Conservation (phyloP, 768 basidiomycete genomes). For the Agaricus subrufescens region DNA sequence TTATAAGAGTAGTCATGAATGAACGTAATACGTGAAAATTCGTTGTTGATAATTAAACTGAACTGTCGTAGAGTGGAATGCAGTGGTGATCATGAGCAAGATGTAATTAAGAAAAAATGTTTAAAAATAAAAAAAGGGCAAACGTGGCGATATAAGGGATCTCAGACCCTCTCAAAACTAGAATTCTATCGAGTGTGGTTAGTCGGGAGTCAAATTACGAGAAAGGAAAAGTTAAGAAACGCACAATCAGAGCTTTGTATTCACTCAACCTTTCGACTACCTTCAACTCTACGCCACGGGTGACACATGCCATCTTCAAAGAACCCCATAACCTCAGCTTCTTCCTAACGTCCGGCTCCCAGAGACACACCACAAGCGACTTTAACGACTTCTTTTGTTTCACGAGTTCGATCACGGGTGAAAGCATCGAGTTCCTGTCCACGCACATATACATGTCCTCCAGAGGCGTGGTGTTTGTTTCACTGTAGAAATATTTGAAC, state of each 20-base stretch:
- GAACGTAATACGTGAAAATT: background rate
- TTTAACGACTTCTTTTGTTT: conserved; percentile 37
- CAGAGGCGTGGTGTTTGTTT: conserved; percentile 33
- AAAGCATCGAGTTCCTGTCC: conserved; percentile 49
- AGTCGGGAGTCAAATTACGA: background rate
- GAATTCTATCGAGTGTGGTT: conserved; percentile 1
- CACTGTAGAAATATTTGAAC: conserved; percentile 2
- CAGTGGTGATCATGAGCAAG: background rate
- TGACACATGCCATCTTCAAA: conserved; percentile 62
- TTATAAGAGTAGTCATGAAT: background rate
- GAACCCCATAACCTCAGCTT: conserved; percentile 46
- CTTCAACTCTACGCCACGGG: conserved; percentile 51
- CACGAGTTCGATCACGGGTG: conserved; percentile 51
- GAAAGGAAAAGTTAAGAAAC: background rate
- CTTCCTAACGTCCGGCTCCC: conserved; percentile 39
- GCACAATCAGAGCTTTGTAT: conserved; percentile 20
- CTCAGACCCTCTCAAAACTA: conserved; percentile 3
- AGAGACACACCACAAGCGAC: conserved; percentile 6
- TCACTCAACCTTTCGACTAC: conserved; percentile 19
- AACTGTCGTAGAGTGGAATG: background rate
- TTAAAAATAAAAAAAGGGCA: background rate
- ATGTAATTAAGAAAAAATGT: background rate
- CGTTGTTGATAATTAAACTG: background rate
- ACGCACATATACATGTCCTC: conserved; percentile 50
- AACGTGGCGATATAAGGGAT: background rate